Base-by-base conservation (phyloP, 306 rosid genomes). In the Lathyrus oleraceus region DNA sequence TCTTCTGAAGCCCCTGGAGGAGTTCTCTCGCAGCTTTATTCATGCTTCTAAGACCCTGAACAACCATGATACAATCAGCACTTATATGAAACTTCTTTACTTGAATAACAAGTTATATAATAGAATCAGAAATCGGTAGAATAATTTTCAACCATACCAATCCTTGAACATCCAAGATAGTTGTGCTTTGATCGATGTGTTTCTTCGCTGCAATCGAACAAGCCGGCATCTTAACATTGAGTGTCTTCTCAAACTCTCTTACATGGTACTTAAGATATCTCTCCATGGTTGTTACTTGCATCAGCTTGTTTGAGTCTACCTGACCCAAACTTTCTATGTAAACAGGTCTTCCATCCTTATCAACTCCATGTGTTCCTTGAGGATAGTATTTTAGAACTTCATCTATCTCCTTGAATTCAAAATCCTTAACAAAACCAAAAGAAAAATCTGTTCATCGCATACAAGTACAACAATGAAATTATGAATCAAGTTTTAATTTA, bases 161-260 rank as follows among this genome's bases (percentile, higher is more conserved):
- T 80, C 99, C 99, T 75, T 91, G 96, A 39, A 94, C 99, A 78
- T 94, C 99, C 82, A 94, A 84, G 83, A 94, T 88, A 59, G 97
- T 85, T 40, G 97, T 94, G 81, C 99, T 91, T 80, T 91, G 96
- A 67, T 94, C 97, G 78, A 88, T 82, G 83, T 88, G 97, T 79
- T 80, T 94, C 85, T 86, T 88, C 59, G 96, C 95, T 15, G 96
- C 90, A 25, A 94, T 83, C 8, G 97, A 88, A 73, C 99, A 94
- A 15, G 96, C 91, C 5, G 97, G 96, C 58, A 94, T 78, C 81
- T 94, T 94, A 62, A 83, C 78, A 51, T 16, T 79, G 10, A 88
- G 86, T 35, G 97, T 91, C 71, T 90, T 89, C 86, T 91, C 99
- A 32, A 88, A 94, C 83, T 94, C 99, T 56, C 71, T 72, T 19